phyloP scores from a whole-genome alignment of 225 moss, liverwort and hornwort genomes.

The Pseudoscleropodium purum region DNA sequence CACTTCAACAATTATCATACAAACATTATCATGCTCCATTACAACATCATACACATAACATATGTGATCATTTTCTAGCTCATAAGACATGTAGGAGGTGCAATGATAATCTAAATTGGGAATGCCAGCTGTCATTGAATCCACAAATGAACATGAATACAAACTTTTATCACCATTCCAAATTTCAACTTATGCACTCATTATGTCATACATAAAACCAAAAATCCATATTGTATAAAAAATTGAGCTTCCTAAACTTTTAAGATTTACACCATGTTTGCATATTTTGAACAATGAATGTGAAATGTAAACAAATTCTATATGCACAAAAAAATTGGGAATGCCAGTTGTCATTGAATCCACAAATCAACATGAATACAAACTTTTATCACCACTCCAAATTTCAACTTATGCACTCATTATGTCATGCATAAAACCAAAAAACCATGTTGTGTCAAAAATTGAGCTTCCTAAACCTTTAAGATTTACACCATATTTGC shows the following conservation, averaged over 20 bases:
- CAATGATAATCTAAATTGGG: neutral
- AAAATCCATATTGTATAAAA: rapidly evolving
- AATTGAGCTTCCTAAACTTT: neutral
- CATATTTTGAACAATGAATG: neutral
- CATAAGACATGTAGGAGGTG: neutral
- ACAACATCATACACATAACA: neutral
- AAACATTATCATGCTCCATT: neutral
- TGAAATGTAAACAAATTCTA: neutral
- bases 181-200: neutral
- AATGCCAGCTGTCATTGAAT: neutral
- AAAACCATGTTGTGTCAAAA: rapidly evolving
- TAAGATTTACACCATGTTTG: rapidly evolving
- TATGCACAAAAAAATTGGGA: neutral
- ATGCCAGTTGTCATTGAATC: neutral
- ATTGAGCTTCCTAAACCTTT: neutral
- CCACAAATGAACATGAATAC: neutral
- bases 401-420: neutral
- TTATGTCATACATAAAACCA: neutral
- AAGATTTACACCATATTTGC: rapidly evolving
- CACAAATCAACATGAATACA: neutral
- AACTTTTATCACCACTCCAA: neutral
- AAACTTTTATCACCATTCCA: neutral
- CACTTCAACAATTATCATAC: neutral
- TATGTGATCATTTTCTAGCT: neutral
- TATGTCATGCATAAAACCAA: neutral